Base-by-base conservation (phyloP, 2,329 filamentous ascomycete species). In the Ophiostoma populinum region DNA sequence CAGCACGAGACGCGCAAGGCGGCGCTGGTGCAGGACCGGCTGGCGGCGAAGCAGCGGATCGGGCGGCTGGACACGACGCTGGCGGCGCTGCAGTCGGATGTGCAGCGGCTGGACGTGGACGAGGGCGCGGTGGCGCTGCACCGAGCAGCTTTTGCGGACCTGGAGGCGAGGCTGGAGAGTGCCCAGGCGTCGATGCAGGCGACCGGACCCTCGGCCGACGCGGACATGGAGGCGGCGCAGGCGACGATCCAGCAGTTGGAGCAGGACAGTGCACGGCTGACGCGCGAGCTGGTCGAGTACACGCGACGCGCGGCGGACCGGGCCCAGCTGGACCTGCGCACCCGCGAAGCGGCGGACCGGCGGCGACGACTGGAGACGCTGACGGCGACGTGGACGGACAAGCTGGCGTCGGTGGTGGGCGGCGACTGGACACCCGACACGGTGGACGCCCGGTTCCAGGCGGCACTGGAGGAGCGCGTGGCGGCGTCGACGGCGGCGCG, bases 81-180 rank as follows among this genome's bases (percentile, higher is more conserved):
- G 6, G 56, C 56, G 4, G 57, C 60, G 1, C 62, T 86, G 22
- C 81, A 92, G 49, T 65, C 60, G 31, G 71, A 79, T 21, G 61
- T 83, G 21, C 67, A 77, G 46, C 61, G 63, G n/a, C 76, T 98
- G 37, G 68, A 79, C 24, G 67, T 86, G 20, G 87, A 98, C 46
- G 87, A 95, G 56, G 86, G 86, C 4, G 70, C 71, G 21, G 81
- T 82, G 51, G 79, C 80, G 18, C 63, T 80, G 4, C 63, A 94
- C 6, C 78, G 90, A 46, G 70, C 75, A 12, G 75, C 78, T 35
- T 68, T 80, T 32, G 68, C 72, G 24, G 80, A 90, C 25, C 64
- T 80, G 0, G 69, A 78, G 40, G 58, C 60, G 13, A 68, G 66
- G 22, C 61, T 92, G 12, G 55, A 65, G 31, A 64, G 67, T 35